Evolutionary conservation across 75 land plant species (phyloP), one percentile per base, ranked within the genome.

Genomic region (Pseudotsuga menziesii): DNA sequence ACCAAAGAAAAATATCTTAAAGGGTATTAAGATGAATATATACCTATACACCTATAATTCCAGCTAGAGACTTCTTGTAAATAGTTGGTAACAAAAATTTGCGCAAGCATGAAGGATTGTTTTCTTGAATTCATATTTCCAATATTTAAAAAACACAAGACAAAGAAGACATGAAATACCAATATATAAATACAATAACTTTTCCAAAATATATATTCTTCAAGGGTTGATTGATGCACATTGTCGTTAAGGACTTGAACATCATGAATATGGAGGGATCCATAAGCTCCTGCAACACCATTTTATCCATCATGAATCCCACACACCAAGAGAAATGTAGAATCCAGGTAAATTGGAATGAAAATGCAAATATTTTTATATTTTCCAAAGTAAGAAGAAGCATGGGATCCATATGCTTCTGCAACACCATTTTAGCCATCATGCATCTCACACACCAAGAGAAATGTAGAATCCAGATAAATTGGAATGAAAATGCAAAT

Each of bases 51-150:
- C 98, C 95, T 57, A 79, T 64, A 82, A 81, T 94, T 77, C 88
- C 91, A 14, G 75, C 81, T 75, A 90, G 73, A 1, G 91, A 88
- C 44, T 85, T 83, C 72, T 58, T 70, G 57, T 61, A 27, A 16
- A 94, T 75, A 62, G 87, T 78, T 70, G 85, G 87, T 75, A 90
- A 64, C 4, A 94, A 62, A 83, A 85, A 94, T 52, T 94, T 95
- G n/a, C 95, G 90, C 85, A 94, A 82, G 75, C 98, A 90, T 36
- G 95, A 94, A 32, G 98, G 91, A 80, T 94, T 91, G 82, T 89
- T 92, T 77, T 91, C 98, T 95, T 94, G 84, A 57, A 83, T 6
- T n/a, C 26, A 20, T 25, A 79, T 56, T 77, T 29, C 64, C 25
- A 57, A 32, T n/a, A 35, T 61, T 55, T 61, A 23, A 22, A 29